Evolutionary conservation across 768 basidiomycete species (phyloP).

Genomic region (Harrya chromipes): DNA sequence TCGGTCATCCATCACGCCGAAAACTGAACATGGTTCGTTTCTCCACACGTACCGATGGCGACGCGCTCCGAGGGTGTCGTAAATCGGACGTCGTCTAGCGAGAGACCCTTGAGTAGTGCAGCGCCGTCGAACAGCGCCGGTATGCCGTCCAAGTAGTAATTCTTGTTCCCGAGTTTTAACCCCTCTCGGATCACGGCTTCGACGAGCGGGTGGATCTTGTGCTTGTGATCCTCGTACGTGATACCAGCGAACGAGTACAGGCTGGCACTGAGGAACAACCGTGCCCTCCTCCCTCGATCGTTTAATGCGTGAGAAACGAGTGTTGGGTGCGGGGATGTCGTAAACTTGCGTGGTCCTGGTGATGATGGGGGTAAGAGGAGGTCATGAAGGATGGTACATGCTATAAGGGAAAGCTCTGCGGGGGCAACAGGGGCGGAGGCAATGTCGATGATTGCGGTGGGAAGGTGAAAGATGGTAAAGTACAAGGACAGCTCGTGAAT

Average conservation of each 20-base stretch:
- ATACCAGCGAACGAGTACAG: slow-evolving; percentile 68
- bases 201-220: slow-evolving; percentile 53
- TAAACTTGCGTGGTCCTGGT: slow-evolving; percentile 9
- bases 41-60: slow-evolving; percentile 48
- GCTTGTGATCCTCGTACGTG: slow-evolving; percentile 62
- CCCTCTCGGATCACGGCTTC: slow-evolving; percentile 79
- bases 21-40: background rate
- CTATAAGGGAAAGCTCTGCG: slow-evolving; percentile 45
- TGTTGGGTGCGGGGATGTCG: slow-evolving; percentile 31
- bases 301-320: slow-evolving; percentile 33
- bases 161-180: slow-evolving; percentile 76
- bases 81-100: slow-evolving; percentile 34
- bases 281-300: slow-evolving; percentile 39
- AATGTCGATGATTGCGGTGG: slow-evolving; percentile 38
- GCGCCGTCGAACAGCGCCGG: slow-evolving; percentile 61
- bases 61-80: slow-evolving; percentile 47
- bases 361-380: slow-evolving; percentile 36
- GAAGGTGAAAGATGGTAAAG: slow-evolving; percentile 59
- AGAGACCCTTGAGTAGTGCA: slow-evolving; percentile 34
- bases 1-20: background rate
- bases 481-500: slow-evolving; percentile 75
- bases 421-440: slow-evolving; percentile 45
- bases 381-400: slow-evolving; percentile 55
- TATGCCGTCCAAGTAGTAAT: slow-evolving; percentile 75
- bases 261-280: slow-evolving; percentile 77